phyloP scores from a whole-genome alignment of 345 rosid species.

The Syzygium grande region DNA sequence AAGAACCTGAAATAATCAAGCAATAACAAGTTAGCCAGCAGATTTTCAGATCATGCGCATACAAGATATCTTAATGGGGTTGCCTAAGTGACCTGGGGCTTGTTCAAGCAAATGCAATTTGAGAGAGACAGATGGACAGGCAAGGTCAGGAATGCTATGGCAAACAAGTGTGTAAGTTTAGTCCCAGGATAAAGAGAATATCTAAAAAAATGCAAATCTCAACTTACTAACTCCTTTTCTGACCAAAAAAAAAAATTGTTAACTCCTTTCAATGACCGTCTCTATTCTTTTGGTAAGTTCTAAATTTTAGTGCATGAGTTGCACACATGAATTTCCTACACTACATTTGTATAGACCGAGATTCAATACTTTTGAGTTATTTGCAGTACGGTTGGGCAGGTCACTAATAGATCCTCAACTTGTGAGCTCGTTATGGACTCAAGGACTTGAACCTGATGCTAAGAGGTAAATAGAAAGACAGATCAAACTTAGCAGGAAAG shows the following conservation, averaged over 20 bases:
- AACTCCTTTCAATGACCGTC: background rate
- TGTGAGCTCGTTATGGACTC: background rate
- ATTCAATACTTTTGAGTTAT: background rate
- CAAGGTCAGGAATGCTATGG: background rate
- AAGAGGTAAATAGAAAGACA: too few species aligned
- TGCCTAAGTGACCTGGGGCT: background rate
- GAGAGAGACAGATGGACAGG: background rate
- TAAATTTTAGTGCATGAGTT: background rate
- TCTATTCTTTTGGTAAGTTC: background rate
- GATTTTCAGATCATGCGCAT: background rate
- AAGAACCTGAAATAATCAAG: conserved; percentile 47
- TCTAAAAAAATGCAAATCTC: background rate
- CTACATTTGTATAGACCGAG: background rate
- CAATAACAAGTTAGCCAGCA: background rate
- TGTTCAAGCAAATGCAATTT: background rate
- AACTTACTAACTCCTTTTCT: background rate
- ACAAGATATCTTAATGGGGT: background rate
- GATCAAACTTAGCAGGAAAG: background rate
- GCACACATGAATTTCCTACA: background rate
- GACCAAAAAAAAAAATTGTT: background rate
- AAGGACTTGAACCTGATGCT: background rate
- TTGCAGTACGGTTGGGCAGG: background rate
- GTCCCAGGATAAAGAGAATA: background rate
- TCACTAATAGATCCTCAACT: background rate
- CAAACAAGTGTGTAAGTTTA: background rate